phyloP scores from a whole-genome alignment of 2,329 filamentous ascomycete genomes.

The Akanthomyces lecanii region DNA sequence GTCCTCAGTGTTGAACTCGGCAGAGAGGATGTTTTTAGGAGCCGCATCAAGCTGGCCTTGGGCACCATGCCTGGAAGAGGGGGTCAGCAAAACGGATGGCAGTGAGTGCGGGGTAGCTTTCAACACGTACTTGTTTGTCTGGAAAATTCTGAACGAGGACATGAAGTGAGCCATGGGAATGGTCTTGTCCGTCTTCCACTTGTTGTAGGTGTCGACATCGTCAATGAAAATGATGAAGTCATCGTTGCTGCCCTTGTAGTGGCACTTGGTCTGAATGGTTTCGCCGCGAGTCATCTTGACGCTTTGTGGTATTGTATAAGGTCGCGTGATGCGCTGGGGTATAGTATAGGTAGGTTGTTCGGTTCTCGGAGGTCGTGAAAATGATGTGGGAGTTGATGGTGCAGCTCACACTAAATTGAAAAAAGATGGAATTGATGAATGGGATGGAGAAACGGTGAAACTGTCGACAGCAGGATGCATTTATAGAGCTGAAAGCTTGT shows the following conservation, averaged over 20 bases:
- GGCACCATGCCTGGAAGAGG: slow-evolving; percentile 65
- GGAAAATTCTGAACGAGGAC: slow-evolving; percentile 82
- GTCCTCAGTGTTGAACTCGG: slow-evolving; percentile 78
- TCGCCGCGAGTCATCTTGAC: slow-evolving; percentile 68
- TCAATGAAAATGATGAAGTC: slow-evolving; percentile 60
- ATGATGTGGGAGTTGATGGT: not conserved
- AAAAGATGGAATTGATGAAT: slow-evolving; percentile 12
- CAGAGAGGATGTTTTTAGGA: slow-evolving; percentile 69
- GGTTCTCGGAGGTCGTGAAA: slow-evolving; percentile 15
- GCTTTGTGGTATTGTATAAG: slow-evolving; percentile 19
- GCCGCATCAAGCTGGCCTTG: slow-evolving; percentile 77
- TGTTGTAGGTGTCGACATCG: slow-evolving; percentile 59
- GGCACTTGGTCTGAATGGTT: slow-evolving; percentile 68
- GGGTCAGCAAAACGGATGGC: slow-evolving; percentile 18
- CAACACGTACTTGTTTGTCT: slow-evolving; percentile 75
- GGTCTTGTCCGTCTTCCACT: slow-evolving; percentile 78
- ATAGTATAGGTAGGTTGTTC: slow-evolving; percentile 16
- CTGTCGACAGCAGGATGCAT: not conserved
- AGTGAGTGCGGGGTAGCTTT: not conserved
- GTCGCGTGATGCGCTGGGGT: slow-evolving; percentile 20
- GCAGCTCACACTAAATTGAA: slow-evolving; percentile 4
- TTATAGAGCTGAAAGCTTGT: slow-evolving; percentile 16
- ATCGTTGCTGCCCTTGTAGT: slow-evolving; percentile 69
- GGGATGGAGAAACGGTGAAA: not conserved
- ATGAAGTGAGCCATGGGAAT: slow-evolving; percentile 81